phyloP scores from a whole-genome alignment of 1,139 yeast species.

The Scheffersomyces titani region DNA sequence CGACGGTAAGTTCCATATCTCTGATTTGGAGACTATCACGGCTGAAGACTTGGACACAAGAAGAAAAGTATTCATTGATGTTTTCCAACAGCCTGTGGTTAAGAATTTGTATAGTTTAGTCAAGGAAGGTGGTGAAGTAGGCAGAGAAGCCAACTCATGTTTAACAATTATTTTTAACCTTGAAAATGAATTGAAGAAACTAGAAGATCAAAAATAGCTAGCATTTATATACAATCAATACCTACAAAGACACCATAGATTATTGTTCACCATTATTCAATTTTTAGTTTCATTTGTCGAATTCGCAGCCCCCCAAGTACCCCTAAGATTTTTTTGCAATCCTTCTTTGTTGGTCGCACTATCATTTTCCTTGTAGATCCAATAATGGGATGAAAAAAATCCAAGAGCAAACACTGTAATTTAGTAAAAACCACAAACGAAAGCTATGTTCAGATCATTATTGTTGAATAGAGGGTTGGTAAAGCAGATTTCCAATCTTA shows the following conservation, averaged over 20 bases:
- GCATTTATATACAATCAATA: conserved; percentile 3
- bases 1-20: conserved; percentile 29
- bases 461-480: background rate
- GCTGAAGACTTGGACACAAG: conserved; percentile 68
- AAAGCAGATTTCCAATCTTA: background rate
- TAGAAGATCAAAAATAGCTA: conserved; percentile 1
- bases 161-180: conserved; percentile 19
- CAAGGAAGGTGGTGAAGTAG: conserved; percentile 78
- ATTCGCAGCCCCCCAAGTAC: background rate
- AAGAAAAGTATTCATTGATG: conserved; percentile 52
- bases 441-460: background rate
- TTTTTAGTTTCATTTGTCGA: no score
- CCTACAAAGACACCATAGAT: background rate
- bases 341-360: background rate
- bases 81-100: conserved; percentile 50
- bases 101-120: conserved; percentile 53
- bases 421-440: background rate
- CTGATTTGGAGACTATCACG: conserved; percentile 35
- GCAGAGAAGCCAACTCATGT: conserved; percentile 54
- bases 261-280: no score
- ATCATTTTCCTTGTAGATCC: background rate
- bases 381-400: background rate
- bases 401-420: background rate
- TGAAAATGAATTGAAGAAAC: conserved; percentile 1
- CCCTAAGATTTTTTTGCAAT: conserved; percentile 1